Percentiles rank a stretch among this genome's conserved stretches.
Conservation (phyloP, 495 filamentous ascomycete species). For the Daldinia decipiens region DNA sequence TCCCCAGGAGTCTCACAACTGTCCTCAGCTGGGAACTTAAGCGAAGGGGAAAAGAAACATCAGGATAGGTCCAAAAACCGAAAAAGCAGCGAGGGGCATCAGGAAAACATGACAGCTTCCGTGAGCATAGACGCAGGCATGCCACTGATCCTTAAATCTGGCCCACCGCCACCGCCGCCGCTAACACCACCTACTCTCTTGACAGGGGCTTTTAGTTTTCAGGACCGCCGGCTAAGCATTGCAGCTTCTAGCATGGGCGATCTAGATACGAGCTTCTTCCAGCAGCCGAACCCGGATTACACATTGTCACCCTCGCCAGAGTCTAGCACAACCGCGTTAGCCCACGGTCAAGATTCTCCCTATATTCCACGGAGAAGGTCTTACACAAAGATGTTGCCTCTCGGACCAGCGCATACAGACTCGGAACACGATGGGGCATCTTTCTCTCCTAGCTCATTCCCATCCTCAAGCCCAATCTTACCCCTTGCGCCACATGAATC, state of each 20-base stretch:
- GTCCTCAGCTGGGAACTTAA: constrained; percentile 11
- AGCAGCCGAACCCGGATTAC: constrained; percentile 55
- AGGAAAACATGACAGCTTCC: constrained; percentile 24
- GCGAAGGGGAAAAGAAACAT: constrained; percentile 24
- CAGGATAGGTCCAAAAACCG: constrained; percentile 30
- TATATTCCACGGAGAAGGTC: constrained; percentile 52
- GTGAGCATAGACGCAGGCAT: constrained; percentile 30
- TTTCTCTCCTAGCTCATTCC: constrained; percentile 58
- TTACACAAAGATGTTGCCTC: constrained; percentile 55
- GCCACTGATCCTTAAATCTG: constrained; percentile 45
- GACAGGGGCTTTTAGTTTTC: constrained; percentile 48
- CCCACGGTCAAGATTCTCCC: constrained; percentile 44
- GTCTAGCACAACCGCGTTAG: constrained; percentile 46
- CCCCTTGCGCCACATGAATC: constrained; percentile 47
- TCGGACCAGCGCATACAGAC: constrained; percentile 40
- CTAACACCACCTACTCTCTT: constrained; percentile 53
- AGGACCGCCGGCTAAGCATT: constrained; percentile 53
- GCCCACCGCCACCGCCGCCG: constrained; percentile 53
- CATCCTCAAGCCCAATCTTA: constrained; percentile 55
- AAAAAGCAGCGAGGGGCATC: constrained; percentile 17
- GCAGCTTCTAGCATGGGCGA: constrained; percentile 52
- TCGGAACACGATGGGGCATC: constrained; percentile 20
- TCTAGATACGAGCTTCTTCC: constrained; percentile 53
- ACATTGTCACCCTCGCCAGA: constrained; percentile 36
- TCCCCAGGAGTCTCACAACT: constrained; percentile 27